Evolutionary conservation across 371 early-diverging fungal genomes (phyloP).

Genomic region (Mortierella sp.): DNA sequence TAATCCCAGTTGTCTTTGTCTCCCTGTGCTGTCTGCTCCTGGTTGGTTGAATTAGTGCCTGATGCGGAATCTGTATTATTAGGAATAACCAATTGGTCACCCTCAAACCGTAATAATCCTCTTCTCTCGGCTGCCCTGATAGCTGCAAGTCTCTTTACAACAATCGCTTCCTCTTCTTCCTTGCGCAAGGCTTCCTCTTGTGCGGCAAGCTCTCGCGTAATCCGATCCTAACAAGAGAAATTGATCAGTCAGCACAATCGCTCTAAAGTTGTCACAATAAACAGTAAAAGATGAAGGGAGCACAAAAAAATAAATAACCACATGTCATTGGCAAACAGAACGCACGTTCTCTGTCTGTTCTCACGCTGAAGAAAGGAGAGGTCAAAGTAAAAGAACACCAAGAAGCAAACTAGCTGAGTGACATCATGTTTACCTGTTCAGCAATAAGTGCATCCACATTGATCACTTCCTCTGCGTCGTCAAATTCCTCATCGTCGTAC

Average conservation of each 20-base stretch:
- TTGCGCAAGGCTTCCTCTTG: conserved; percentile 46
- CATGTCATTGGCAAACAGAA: background rate
- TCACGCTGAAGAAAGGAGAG: background rate
- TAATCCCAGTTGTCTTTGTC: conserved; percentile 12
- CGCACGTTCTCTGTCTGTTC: background rate
- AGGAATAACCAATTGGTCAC: conserved; percentile 25
- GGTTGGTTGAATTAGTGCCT: background rate
- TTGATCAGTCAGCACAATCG: background rate
- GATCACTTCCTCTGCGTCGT: conserved; percentile 42
- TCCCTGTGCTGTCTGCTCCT: conserved; percentile 1
- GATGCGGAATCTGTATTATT: background rate
- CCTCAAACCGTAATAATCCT: conserved; percentile 43
- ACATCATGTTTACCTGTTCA: conserved; percentile 38
- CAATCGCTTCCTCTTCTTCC: conserved; percentile 39
- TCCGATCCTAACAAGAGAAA: conserved; percentile 38
- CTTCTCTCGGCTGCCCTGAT: conserved; percentile 46
- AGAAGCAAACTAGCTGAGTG: background rate
- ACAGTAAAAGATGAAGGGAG: background rate
- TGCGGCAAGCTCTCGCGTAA: conserved; percentile 36
- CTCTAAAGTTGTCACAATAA: background rate
- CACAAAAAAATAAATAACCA: background rate
- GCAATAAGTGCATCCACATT: conserved; percentile 49
- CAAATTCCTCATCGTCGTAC: conserved; percentile 12
- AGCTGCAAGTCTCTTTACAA: conserved; percentile 35
- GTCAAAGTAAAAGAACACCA: background rate